Percentiles rank a stretch among this genome's conserved stretches.
phyloP scores from a whole-genome alignment of 257 asterid species.

The Ehretia macrophylla region DNA sequence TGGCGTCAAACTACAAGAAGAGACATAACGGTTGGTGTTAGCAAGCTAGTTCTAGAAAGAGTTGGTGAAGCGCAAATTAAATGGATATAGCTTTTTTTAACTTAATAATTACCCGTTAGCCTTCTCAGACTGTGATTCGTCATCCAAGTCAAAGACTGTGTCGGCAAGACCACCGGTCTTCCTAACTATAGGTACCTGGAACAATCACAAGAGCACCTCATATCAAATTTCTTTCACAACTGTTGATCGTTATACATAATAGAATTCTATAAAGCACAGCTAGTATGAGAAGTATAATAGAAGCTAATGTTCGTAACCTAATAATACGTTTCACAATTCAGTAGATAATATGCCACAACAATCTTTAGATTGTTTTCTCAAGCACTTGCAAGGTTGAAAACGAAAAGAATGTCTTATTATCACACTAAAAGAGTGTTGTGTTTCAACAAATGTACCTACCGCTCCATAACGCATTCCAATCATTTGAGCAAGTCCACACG shows the following conservation, averaged over 20 bases:
- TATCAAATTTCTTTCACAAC: background rate
- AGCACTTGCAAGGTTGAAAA: too few relatives aligned
- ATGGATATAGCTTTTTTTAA: background rate
- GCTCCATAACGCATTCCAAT: constrained; percentile 96
- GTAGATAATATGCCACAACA: too few relatives aligned
- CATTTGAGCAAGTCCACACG: constrained; percentile 93
- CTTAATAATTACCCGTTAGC: constrained; percentile 58
- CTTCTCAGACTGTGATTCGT: constrained; percentile 46
- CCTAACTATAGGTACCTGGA: constrained; percentile 79
- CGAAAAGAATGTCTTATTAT: too few relatives aligned
- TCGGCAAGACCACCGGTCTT: constrained; percentile 93
- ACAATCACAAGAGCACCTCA: constrained; percentile 10
- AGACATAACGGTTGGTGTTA: too few relatives aligned
- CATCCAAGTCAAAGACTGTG: constrained; percentile 83
- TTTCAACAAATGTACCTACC: constrained; percentile 22
- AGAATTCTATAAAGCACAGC: too few relatives aligned
- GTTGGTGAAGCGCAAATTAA: background rate
- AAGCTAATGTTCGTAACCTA: background rate
- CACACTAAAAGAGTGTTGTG: too few relatives aligned
- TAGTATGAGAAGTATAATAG: background rate
- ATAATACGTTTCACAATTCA: too few relatives aligned
- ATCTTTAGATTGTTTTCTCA: too few relatives aligned
- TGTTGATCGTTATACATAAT: too few relatives aligned
- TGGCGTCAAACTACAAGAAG: too few relatives aligned
- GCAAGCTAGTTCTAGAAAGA: background rate